A percentile compares a stretch with the other conserved stretches of the same genome.
phyloP scores from a whole-genome alignment of 768 basidiomycete genomes.

The Mycena sanguinolenta region DNA sequence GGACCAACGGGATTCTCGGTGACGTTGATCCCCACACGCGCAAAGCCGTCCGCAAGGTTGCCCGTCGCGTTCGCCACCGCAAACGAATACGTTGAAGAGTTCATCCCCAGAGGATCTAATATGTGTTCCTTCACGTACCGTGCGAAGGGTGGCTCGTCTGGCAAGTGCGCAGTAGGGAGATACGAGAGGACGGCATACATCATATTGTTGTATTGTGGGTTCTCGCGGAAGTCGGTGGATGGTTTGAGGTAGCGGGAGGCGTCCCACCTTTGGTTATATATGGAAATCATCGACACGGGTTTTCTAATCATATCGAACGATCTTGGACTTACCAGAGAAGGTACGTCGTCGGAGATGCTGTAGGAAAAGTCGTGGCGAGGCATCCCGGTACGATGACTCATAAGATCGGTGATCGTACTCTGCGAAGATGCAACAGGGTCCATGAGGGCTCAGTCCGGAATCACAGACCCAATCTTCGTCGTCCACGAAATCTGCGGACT shows the following conservation, averaged over 20 bases:
- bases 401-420: slow-evolving; percentile 35
- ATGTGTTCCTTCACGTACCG: slow-evolving; percentile 14
- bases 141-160: slow-evolving; percentile 15
- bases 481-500: slow-evolving; percentile 38
- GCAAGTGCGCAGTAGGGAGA: slow-evolving; percentile 13
- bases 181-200: slow-evolving; percentile 14
- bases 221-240: neutral
- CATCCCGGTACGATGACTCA: slow-evolving; percentile 42
- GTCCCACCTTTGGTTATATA: neutral
- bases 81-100: slow-evolving; percentile 24
- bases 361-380: slow-evolving; percentile 38
- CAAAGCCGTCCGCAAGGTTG: slow-evolving; percentile 14
- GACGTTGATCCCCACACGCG: too few relatives aligned
- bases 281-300: neutral
- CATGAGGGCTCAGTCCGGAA: slow-evolving; percentile 41
- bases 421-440: slow-evolving; percentile 40
- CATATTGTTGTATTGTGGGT: neutral
- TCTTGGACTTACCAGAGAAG: neutral
- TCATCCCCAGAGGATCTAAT: slow-evolving; percentile 9
- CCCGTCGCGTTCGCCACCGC: slow-evolving; percentile 12
- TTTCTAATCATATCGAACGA: too few relatives aligned
- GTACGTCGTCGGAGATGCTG: neutral
- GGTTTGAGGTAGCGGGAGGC: neutral
- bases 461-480: slow-evolving; percentile 38
- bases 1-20: neutral